Percentiles rank a stretch among this genome's conserved stretches.
Evolutionary conservation across 306 rosid genomes (phyloP).

Genomic region (Macrotyloma uniflorum): DNA sequence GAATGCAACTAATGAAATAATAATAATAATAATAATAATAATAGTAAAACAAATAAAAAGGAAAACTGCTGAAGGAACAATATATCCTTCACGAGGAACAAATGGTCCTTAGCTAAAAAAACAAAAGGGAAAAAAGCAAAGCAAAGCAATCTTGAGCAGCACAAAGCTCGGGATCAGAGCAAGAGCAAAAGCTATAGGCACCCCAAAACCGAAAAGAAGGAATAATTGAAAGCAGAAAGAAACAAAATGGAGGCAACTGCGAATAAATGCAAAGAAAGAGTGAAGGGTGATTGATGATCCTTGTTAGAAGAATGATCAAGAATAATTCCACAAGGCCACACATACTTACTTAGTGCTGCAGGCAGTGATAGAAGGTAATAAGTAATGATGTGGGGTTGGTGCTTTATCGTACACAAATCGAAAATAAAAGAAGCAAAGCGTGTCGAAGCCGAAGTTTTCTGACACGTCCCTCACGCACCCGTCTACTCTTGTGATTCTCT

Average conservation of each 20-base stretch:
- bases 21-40: too few relatives aligned
- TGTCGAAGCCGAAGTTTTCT: constrained; percentile 52
- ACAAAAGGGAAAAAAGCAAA: background rate
- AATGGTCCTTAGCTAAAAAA: constrained; percentile 13
- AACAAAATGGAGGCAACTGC: background rate
- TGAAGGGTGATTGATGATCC: background rate
- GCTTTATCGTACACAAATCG: constrained; percentile 49
- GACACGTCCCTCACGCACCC: constrained; percentile 40
- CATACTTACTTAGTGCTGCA: background rate
- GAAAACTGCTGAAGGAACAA: background rate
- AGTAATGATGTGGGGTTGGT: constrained; percentile 6
- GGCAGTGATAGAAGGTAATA: background rate
- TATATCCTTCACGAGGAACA: constrained; percentile 38
- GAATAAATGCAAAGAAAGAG: background rate
- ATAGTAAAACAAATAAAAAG: background rate
- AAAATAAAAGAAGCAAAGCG: constrained; percentile 36
- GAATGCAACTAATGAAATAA: constrained; percentile 24
- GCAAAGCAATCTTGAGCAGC: background rate
- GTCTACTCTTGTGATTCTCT: background rate
- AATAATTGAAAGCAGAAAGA: constrained; percentile 5
- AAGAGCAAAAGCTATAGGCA: background rate
- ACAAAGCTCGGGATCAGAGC: constrained; percentile 12
- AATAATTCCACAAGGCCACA: background rate
- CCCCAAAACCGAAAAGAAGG: background rate
- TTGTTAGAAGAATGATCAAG: background rate